Evolutionary conservation across 495 filamentous ascomycete species (phyloP).

Genomic region (Thermochaetoides thermophila): DNA sequence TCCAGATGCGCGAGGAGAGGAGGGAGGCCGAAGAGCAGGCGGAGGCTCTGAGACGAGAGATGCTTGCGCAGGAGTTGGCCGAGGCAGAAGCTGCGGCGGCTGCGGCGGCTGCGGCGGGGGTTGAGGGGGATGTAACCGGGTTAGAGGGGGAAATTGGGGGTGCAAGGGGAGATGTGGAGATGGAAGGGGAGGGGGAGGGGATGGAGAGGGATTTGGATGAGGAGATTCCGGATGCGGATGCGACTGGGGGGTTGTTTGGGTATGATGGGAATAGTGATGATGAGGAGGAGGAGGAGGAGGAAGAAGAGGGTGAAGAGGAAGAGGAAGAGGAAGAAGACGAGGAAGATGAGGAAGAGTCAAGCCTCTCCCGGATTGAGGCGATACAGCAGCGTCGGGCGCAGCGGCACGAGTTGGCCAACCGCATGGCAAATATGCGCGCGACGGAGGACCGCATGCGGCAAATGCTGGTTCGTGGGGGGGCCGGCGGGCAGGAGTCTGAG

Average conservation of each 20-base stretch:
- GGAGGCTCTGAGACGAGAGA: conserved; percentile 51
- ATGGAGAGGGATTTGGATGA: conserved; percentile 44
- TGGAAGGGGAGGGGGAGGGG: conserved; percentile 36
- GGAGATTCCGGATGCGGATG: conserved; percentile 50
- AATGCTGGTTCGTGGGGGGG: conserved; percentile 24
- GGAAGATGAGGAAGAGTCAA: conserved; percentile 1
- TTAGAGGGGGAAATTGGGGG: conserved; percentile 7
- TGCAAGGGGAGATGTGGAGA: conserved; percentile 23
- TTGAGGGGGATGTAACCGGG: conserved; percentile 11
- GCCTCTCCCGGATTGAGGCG: background rate
- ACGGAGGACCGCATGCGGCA: conserved; percentile 33
- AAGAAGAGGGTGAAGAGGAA: conserved; percentile 17
- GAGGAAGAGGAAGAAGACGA: conserved; percentile 10
- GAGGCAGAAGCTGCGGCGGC: conserved; percentile 34
- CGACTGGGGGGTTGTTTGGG: conserved; percentile 22
- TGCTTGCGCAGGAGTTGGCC: conserved; percentile 48
- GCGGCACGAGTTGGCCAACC: conserved; percentile 17
- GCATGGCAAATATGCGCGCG: conserved; percentile 20
- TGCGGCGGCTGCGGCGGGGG: conserved; percentile 23
- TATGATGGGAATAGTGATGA: conserved; percentile 30
- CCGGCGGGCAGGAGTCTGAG: conserved; percentile 4
- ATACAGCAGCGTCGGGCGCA: conserved; percentile 18
- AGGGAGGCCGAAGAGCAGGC: conserved; percentile 69
- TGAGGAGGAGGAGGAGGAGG: conserved; percentile 27
- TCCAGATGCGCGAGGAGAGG: conserved; percentile 62